Evolutionary conservation across 164 flowering plant genomes (phyloP), one percentile per base, ranked within the genome.

Genomic region (Berberis vulgaris): DNA sequence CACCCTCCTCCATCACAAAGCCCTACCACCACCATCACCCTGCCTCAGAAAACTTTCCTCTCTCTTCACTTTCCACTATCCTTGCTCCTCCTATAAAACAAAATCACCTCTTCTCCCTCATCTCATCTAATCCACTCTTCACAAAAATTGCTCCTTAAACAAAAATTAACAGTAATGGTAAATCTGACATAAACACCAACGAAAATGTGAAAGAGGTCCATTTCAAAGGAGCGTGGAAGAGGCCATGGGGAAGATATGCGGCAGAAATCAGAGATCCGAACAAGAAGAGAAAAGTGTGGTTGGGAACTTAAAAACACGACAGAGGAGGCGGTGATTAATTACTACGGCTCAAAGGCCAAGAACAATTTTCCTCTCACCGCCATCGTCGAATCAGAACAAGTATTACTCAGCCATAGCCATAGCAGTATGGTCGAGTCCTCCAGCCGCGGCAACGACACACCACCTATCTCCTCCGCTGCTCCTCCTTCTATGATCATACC

Each of bases 291-390:
- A 40, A 87, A 1, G 90, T 85, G 43, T 85, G 86, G 89, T 77
- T 84, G 40, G 89, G 86, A 2, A 83, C 86, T 5, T 82, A 26
- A 26, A 26, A 26, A 26, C 26, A 26, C 26, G 26, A 26, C 26
- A 26, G 26, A 26, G 26, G 26, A 26, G 68, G 89, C 86, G 3
- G 91, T 88, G 2, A 60, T 84, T 2, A 76, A 79, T 42, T 82
- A 82, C 57, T 84, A 86, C 2, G 88, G 88, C 6, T 49, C 64
- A 45, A 81, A 84, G 66, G 88, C 91, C 40, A 84, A 82, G 77
- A 84, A 86, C 10, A 86, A 84, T 62, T 86, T 86, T 67, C 75
- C 82, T 1, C 3, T 68, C n/a, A 13, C 6, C 58, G 58, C 58
- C 57, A 5, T 39, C 57, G 7, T 26, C 26, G 13, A 10, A 54